Evolutionary conservation across 192 early-diverging fungal species (phyloP).

Genomic region (Coemansia sp.): DNA sequence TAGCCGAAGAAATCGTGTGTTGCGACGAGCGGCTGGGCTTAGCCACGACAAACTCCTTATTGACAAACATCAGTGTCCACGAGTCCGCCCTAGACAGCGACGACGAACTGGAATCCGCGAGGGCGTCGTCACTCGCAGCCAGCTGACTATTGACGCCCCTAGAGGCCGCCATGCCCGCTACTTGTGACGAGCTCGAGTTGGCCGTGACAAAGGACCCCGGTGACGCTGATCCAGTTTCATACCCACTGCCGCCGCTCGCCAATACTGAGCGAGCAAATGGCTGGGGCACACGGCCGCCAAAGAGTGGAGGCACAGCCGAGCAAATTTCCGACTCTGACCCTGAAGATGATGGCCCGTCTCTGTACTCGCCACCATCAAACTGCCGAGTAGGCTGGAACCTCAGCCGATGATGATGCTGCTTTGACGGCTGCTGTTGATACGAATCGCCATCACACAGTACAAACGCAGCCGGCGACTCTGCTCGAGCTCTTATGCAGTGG

Average conservation of each 20-base stretch:
- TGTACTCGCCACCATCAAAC: not conserved
- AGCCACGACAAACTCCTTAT: constrained; percentile 52
- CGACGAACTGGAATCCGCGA: not conserved
- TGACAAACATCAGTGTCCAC: constrained; percentile 58
- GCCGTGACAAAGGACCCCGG: constrained; percentile 40
- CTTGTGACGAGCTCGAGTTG: constrained; percentile 1
- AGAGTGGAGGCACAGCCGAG: constrained; percentile 12
- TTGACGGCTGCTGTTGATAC: not conserved
- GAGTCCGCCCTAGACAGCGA: constrained; percentile 35
- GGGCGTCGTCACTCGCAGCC: not conserved
- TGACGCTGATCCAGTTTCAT: constrained; percentile 16
- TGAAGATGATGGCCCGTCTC: constrained; percentile 1
- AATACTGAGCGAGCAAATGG: constrained; percentile 4
- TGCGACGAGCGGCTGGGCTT: constrained; percentile 4
- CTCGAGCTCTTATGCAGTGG: constrained; percentile 14
- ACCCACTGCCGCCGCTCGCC: not conserved
- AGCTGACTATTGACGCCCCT: not conserved
- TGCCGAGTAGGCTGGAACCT: not conserved
- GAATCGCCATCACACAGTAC: constrained; percentile 14
- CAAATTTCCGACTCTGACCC: constrained; percentile 25
- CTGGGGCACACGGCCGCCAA: not conserved
- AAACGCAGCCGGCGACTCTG: constrained; percentile 18
- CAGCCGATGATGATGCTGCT: not conserved
- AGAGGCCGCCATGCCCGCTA: not conserved
- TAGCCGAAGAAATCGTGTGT: not conserved